These are phyloP conservation scores for Fusarium vanettenii DNA, from an alignment of 2,329 filamentous ascomycete genomes.

Conservation along the genomic window DNA sequence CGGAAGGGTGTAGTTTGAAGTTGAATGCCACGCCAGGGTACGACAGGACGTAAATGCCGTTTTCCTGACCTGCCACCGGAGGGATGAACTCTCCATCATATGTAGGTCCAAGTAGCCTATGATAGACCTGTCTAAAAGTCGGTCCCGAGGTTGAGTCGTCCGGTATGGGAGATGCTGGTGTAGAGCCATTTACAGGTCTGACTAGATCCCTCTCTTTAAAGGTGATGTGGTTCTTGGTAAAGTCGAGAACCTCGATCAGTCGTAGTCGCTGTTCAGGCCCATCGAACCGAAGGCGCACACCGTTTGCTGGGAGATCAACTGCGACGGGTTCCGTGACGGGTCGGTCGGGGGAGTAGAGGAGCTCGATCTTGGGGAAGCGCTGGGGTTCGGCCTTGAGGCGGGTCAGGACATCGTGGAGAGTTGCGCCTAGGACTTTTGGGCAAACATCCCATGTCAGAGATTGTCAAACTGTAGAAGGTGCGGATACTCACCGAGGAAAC, in stretches of 20 bases:
- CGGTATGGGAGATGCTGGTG: constrained; percentile 48
- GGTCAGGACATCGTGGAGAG: constrained; percentile 88
- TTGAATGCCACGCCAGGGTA: constrained; percentile 96
- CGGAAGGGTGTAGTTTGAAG: constrained; percentile 80
- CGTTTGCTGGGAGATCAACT: constrained; percentile 83
- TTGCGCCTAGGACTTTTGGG: constrained; percentile 83
- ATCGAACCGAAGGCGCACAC: constrained; percentile 90
- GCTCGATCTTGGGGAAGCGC: constrained; percentile 83
- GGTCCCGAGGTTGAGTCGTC: constrained; percentile 66
- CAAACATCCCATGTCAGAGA: background rate
- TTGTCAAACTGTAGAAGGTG: background rate
- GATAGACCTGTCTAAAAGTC: constrained; percentile 89
- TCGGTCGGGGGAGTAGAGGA: constrained; percentile 80
- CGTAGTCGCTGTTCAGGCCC: constrained; percentile 91
- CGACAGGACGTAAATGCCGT: constrained; percentile 88
- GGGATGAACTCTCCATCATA: constrained; percentile 93
- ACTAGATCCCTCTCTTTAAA: constrained; percentile 85
- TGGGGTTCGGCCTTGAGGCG: constrained; percentile 89
- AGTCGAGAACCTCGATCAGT: constrained; percentile 91
- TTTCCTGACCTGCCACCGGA: constrained; percentile 64
- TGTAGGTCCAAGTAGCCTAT: constrained; percentile 90
- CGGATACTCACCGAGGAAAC: constrained; percentile 63
- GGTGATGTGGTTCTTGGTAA: constrained; percentile 83
- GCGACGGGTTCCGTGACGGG: constrained; percentile 82
- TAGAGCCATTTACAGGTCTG: constrained; percentile 64